Base-by-base conservation (phyloP, 2,329 filamentous ascomycete genomes). In the Passalora sequoiae region DNA sequence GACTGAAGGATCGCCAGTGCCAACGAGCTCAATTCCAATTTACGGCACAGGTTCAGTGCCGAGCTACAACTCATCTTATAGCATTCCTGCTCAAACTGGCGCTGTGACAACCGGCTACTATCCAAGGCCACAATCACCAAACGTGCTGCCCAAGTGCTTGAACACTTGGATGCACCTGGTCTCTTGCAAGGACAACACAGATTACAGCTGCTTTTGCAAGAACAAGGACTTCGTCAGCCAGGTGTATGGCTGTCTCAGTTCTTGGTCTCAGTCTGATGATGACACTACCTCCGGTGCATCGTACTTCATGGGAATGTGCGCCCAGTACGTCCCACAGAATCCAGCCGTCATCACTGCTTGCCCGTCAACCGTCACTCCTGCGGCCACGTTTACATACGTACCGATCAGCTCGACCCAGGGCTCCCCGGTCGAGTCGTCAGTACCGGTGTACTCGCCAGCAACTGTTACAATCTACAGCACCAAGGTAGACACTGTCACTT, bases 251-350 rank as follows among this genome's bases (percentile, higher is more conserved):
- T 97, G 91, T 70, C 75, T 97, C 57, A 80, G 83, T 60, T 78
- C 89, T 44, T 83, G 89, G 75, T 84, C 82, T 52, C 74, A 76
- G 47, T 75, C 76, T 46, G 76, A 82, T 49, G 71, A 77, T 33
- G 77, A 86, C 62, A 75, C 91, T 56, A 73, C 79, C 42, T 69
- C 80, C 57, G 86, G 88, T 48, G 76, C 92, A 47, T 77, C 78
- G 59, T 95, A 86, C 79, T 84, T 96, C 74, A 83, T 89, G 67
- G 89, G 89, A 65, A 86, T 97, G 69, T 97, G 91, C 72, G 88
- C 85, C 45, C 70, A 76, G 40, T 83, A 83, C 67, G 76, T 87
- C 25, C 72, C 76, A 12, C 58, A 77, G 63, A 95, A 96, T 77
- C 88, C 89, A n/a, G 86, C 76, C 52, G 86, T 97, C 59, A 78